These are phyloP conservation scores for Trametes coccinea DNA, from an alignment of 768 basidiomycete species.

Conservation along the genomic window DNA sequence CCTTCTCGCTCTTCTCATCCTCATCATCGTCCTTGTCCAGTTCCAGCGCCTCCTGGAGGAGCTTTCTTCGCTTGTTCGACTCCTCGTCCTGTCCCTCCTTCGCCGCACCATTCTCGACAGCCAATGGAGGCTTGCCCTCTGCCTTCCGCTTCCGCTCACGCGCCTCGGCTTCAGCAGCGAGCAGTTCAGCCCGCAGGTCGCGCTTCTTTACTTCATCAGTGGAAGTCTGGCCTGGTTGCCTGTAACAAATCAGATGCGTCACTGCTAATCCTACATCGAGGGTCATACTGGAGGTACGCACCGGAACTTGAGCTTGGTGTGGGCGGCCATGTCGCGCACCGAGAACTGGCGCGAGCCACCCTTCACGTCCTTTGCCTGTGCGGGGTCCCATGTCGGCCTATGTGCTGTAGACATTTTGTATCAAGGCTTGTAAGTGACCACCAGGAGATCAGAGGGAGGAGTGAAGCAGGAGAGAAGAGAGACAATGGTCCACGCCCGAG, in stretches of 20 bases:
- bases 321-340: constrained; percentile 89
- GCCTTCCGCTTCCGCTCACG: constrained; percentile 91
- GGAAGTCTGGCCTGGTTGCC: constrained; percentile 91
- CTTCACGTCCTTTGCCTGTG: constrained; percentile 89
- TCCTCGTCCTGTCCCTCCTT: constrained; percentile 59
- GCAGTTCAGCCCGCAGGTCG: constrained; percentile 82
- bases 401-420: constrained; percentile 81
- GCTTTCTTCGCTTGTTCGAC: constrained; percentile 78
- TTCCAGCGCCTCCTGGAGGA: constrained; percentile 83
- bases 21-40: constrained; percentile 89
- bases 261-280: background rate
- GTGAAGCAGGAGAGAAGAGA: background rate
- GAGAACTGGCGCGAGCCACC: constrained; percentile 92
- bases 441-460: background rate
- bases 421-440: background rate
- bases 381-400: constrained; percentile 97
- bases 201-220: constrained; percentile 69
- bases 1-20: constrained; percentile 41
- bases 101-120: constrained; percentile 41
- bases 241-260: constrained; percentile 29
- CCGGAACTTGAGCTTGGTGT: constrained; percentile 99
- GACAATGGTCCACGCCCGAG: background rate
- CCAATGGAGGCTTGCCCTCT: constrained; percentile 55
- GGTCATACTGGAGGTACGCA: constrained; percentile 35
- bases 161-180: constrained; percentile 85